A percentile compares a stretch with the other conserved stretches of the same genome.
These are phyloP conservation scores for Protomyces inundatus DNA, from an alignment of 1,139 yeast species.

Conservation along the genomic window DNA sequence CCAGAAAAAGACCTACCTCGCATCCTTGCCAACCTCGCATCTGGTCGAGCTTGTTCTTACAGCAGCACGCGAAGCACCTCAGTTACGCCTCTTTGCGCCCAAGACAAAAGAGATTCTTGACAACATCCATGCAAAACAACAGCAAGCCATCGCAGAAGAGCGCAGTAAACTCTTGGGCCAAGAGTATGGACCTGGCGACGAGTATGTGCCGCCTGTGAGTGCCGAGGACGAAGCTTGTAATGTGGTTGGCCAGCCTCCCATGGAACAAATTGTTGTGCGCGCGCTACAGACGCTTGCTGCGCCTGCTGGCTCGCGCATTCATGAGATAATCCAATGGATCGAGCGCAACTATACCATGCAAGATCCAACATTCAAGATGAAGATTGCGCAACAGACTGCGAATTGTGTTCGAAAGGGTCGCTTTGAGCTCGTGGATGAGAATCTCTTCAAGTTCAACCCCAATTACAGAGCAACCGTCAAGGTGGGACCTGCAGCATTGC, in stretches of 20 bases:
- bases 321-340: background rate
- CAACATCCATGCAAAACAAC: constrained; percentile 23
- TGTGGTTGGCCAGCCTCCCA: background rate
- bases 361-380: background rate
- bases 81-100: constrained; percentile 32
- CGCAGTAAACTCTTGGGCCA: constrained; percentile 1
- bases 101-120: constrained; percentile 27
- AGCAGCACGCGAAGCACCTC: constrained; percentile 31
- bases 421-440: background rate
- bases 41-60: constrained; percentile 41
- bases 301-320: background rate
- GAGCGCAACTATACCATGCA: background rate
- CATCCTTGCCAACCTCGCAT: constrained; percentile 43
- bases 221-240: background rate
- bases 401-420: background rate
- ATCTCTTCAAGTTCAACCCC: background rate
- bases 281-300: background rate
- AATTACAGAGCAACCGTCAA: background rate
- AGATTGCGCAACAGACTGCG: background rate
- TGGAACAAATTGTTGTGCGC: background rate
- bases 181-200: constrained; percentile 16
- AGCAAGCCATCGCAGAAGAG: constrained; percentile 21
- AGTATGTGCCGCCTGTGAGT: constrained; percentile 1
- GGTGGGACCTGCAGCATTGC: background rate
- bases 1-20: constrained; percentile 42